phyloP scores from a whole-genome alignment of 495 filamentous ascomycete genomes.

The Hyphodiscus hymeniophilus region DNA sequence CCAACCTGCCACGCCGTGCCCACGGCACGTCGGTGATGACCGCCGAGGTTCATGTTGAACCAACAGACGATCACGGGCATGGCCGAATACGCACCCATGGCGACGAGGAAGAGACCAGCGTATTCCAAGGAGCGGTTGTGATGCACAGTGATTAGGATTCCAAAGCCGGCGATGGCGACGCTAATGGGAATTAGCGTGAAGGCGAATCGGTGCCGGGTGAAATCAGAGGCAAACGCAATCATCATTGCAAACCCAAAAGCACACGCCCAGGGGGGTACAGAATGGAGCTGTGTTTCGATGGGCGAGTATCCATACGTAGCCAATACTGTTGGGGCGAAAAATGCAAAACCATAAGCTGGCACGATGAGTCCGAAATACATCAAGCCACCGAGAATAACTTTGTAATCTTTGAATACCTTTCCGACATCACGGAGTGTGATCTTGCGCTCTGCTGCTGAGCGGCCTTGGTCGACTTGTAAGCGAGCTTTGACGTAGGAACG shows the following conservation, averaged over 20 bases:
- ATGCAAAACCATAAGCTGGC: conserved; percentile 64
- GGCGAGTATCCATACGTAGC: conserved; percentile 52
- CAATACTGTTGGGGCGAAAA: conserved; percentile 75
- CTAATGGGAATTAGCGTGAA: conserved; percentile 60
- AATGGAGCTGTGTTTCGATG: conserved; percentile 71
- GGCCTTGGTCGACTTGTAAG: conserved; percentile 70
- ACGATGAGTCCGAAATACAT: conserved; percentile 91
- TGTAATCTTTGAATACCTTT: conserved; percentile 67
- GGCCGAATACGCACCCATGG: conserved; percentile 54
- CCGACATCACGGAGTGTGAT: conserved; percentile 57
- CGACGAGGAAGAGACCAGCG: conserved; percentile 64
- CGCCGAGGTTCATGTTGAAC: conserved; percentile 89
- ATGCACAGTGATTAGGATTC: conserved; percentile 61
- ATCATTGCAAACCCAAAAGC: conserved; percentile 70
- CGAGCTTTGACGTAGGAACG: conserved; percentile 63
- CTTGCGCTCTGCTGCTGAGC: conserved; percentile 55
- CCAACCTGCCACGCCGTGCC: conserved; percentile 86
- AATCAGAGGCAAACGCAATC: conserved; percentile 63
- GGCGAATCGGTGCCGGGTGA: conserved; percentile 60
- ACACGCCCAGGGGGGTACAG: conserved; percentile 80
- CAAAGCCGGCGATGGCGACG: conserved; percentile 62
- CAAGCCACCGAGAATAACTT: conserved; percentile 61
- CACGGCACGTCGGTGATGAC: conserved; percentile 75
- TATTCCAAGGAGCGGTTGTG: conserved; percentile 54
- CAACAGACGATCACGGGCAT: conserved; percentile 86